Evolutionary conservation across 495 filamentous ascomycete species (phyloP), one percentile per base, ranked within the genome.

Genomic region (Talaromyces liani): DNA sequence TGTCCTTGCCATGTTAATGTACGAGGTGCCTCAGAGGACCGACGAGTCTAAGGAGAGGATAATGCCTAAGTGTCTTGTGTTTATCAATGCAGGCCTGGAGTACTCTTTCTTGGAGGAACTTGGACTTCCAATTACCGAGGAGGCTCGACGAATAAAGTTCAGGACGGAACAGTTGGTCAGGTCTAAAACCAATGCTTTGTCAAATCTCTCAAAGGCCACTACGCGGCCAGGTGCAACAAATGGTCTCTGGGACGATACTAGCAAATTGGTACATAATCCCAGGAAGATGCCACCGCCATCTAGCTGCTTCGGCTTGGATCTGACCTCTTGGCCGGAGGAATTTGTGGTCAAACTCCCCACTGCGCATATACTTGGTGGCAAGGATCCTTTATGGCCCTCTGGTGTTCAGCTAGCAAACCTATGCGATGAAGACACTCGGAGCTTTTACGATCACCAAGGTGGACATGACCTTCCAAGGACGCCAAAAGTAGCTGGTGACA

Each of bases 321-420:
- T 49, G 45, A 49, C 45, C 9, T 16, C 45, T 49, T 49, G 14
- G 14, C 45, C 45, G 45, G 18, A 49, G 45, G 45, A 49, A 49
- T 49, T 49, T 5, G 45, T 65, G 14, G 82, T 89, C 58, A 58
- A 68, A 18, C 79, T 89, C 22, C 87, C 86, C 0, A 88, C 87
- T 8, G 83, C 84, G 49, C 85, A 88, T 70, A 71, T 88, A 10
- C 87, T 82, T 64, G 85, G 86, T 0, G 69, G 64, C 5, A 82
- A 82, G 60, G 85, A 88, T 70, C 84, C 85, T 3, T 63, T 82
- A 53, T 86, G 78, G 68, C 76, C 79, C 2, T 69, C 81, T 6
- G 78, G 80, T 9, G 62, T 85, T 39, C 84, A 88, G 66, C 68
- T 88, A 41, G 80, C 80, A 47, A 73, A 79, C 8, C 73, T 85